Percentiles rank a stretch among this genome's conserved stretches.
These are phyloP conservation scores for Polysphondylium violaceum DNA, from an alignment of 78 protist genomes.

Conservation along the genomic window DNA sequence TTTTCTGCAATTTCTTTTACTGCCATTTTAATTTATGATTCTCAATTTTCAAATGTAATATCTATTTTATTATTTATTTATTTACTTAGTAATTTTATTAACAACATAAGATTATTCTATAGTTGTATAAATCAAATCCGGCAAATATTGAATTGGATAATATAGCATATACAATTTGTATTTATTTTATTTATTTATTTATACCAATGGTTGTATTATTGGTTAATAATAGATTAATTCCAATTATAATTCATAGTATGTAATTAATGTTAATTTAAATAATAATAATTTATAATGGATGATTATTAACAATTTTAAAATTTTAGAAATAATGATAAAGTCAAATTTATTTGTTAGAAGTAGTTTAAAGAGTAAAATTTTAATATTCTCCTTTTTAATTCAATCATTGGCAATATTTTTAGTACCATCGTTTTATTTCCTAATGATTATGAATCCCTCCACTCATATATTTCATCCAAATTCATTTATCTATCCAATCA, in stretches of 20 bases:
- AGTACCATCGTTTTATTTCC: conserved; percentile 32
- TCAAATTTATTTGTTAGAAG: conserved; percentile 33
- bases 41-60: conserved; percentile 34
- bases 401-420: conserved; percentile 12
- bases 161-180: background rate
- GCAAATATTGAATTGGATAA: too few species aligned
- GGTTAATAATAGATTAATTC: conserved; percentile 32
- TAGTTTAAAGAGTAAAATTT: background rate
- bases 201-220: conserved; percentile 33
- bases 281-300: background rate
- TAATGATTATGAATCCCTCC: background rate
- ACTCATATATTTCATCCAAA: background rate
- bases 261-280: too few species aligned
- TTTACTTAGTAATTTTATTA: too few species aligned
- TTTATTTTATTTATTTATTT: conserved; percentile 16
- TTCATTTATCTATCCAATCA: conserved; percentile 13
- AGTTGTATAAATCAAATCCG: too few species aligned
- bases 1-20: background rate
- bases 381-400: conserved; percentile 22
- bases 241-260: conserved; percentile 2
- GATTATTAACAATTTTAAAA: background rate
- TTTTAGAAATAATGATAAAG: background rate
- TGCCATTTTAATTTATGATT: conserved; percentile 10
- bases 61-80: too few species aligned
- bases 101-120: too few species aligned